Evolutionary conservation across 495 filamentous ascomycete species (phyloP).

Genomic region (Cudoniella acicularis): DNA sequence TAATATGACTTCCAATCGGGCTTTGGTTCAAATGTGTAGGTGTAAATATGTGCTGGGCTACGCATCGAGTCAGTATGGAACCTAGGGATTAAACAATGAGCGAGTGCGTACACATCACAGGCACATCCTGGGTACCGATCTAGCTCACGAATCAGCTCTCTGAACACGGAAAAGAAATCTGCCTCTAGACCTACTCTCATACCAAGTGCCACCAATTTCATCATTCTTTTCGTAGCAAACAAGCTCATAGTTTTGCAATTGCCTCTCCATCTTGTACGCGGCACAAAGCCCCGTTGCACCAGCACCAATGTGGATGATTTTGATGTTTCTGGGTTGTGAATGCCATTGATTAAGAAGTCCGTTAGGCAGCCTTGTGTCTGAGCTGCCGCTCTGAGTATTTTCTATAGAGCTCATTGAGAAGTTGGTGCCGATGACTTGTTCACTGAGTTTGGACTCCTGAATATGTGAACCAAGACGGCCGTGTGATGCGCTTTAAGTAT

Average conservation of each 20-base stretch:
- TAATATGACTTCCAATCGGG: too few species aligned
- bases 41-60: background rate
- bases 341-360: too few species aligned
- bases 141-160: background rate
- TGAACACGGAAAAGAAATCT: slow-evolving; percentile 42
- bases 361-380: too few species aligned
- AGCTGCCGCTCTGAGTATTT: too few species aligned
- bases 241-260: background rate
- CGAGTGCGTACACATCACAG: too few species aligned
- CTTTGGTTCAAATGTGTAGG: background rate
- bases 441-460: too few species aligned
- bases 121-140: background rate
- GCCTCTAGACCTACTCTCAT: slow-evolving; percentile 53
- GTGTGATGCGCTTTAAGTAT: too few species aligned
- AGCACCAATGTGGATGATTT: background rate
- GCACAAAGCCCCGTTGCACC: background rate
- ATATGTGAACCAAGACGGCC: too few species aligned
- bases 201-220: slow-evolving; percentile 58
- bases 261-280: background rate
- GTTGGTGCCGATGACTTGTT: too few species aligned
- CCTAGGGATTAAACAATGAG: background rate
- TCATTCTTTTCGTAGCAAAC: slow-evolving; percentile 70
- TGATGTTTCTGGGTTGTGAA: background rate
- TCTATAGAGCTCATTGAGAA: too few species aligned
- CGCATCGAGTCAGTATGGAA: background rate